These are phyloP conservation scores for Solanum infundibuliforme DNA, from an alignment of 257 asterid species.

Conservation along the genomic window DNA sequence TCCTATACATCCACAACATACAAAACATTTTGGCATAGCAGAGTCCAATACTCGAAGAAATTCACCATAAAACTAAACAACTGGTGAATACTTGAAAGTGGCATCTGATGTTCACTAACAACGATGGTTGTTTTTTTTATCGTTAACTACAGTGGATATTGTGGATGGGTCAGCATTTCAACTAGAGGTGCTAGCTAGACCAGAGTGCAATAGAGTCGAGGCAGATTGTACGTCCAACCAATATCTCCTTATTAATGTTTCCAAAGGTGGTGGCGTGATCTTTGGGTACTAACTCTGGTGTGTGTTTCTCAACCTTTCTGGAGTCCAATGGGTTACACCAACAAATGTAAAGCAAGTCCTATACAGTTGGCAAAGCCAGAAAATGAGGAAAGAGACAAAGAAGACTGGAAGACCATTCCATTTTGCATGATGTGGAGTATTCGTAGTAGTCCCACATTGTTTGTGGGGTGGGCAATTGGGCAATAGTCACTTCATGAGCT, in stretches of 20 bases:
- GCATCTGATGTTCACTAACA: neutral
- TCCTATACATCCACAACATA: neutral
- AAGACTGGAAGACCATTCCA: neutral
- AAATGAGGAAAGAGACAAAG: neutral
- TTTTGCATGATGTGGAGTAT: neutral
- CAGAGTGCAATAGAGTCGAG: neutral
- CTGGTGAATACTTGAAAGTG: neutral
- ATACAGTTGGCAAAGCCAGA: neutral
- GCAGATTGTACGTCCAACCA: neutral
- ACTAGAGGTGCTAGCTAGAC: neutral
- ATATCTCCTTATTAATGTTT: neutral
- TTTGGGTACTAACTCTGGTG: neutral
- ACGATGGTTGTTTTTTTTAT: neutral
- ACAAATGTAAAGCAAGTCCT: neutral
- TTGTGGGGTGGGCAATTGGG: neutral
- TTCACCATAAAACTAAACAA: neutral
- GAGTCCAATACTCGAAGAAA: neutral
- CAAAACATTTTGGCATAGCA: neutral
- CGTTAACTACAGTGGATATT: neutral
- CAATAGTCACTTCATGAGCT: neutral
- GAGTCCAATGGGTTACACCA: neutral
- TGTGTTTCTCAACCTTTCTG: neutral
- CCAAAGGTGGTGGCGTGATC: neutral
- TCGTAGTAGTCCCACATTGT: neutral
- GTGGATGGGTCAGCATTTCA: neutral